Evolutionary conservation across 345 rosid species (phyloP), one percentile per base, ranked within the genome.

Genomic region (Mangifera indica): DNA sequence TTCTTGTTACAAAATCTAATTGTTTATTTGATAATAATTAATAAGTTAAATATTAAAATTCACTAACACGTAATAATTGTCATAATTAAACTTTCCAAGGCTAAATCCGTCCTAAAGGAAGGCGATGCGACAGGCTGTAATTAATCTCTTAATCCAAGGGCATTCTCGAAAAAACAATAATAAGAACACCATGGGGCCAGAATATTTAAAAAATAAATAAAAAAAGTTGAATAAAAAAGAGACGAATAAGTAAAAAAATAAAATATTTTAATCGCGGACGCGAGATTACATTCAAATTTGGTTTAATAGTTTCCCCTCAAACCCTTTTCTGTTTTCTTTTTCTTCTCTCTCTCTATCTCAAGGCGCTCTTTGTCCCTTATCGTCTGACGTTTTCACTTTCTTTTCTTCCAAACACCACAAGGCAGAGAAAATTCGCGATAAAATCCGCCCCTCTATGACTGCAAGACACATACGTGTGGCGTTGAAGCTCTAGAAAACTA

Each of bases 341-440:
- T 54, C 32, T 1, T 42, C 21, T 25, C 3, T 73, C 61, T 54
- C 37, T 70, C 75, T 74, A 72, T 72, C 73, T 81, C 83, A 37
- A 73, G 77, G 75, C 72, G 66, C 74, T 73, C 86, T 76, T 77
- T 80, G 84, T 81, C 80, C 84, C 86, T 82, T 79, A 74, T 84
- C 85, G 84, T 58, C 82, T 75, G 72, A 58, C 76, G 70, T 67
- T 85, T 83, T 82, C 76, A 71, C 73, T 78, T 73, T 75, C 74
- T 70, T 73, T 73, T 68, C 76, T 70, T 25, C 69, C 72, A 70
- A 72, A 80, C 80, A 24, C 79, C 67, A 40, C 63, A 2, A 60
- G 42, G 66, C 60, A 26, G 71, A 34, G 48, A 72, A 52, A 20
- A 8, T 61, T n/a, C 12, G 5, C 77, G 49, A 57, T 76, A 69